phyloP scores from a whole-genome alignment of 2,329 filamentous ascomycete species.

The Neurospora sp. region DNA sequence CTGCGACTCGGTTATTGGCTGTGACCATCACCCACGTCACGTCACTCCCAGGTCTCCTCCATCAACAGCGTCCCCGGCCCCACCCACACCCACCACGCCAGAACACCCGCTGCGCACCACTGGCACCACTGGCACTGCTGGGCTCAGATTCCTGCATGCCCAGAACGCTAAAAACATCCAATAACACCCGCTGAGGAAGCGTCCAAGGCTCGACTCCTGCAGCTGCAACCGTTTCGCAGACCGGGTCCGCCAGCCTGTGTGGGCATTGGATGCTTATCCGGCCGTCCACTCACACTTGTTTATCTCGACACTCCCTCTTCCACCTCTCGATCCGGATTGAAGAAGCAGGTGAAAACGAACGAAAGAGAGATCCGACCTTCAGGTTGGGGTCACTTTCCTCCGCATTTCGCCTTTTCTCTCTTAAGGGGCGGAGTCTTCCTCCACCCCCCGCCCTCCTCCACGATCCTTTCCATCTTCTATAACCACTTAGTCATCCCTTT shows the following conservation, averaged over 20 bases:
- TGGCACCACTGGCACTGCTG: not conserved
- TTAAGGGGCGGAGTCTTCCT: not conserved
- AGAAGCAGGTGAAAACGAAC: not conserved
- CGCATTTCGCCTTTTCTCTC: not conserved
- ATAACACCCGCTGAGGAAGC: not conserved
- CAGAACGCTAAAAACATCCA: not conserved
- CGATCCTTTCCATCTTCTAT: not conserved
- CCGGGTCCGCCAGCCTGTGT: not conserved
- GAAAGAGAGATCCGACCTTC: not conserved
- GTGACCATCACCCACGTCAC: conserved; percentile 12
- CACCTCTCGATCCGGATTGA: not conserved
- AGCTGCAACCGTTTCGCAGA: not conserved
- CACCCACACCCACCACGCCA: not conserved
- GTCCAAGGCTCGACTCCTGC: not conserved
- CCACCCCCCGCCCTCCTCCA: not conserved
- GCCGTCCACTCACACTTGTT: not conserved
- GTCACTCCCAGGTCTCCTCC: conserved; percentile 6
- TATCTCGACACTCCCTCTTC: not conserved
- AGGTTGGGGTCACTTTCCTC: not conserved
- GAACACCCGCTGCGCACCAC: not conserved
- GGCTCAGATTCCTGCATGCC: not conserved
- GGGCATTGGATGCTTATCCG: not conserved
- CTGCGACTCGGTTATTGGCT: conserved; percentile 10
- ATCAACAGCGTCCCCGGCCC: not conserved
- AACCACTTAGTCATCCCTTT: not conserved